These are phyloP conservation scores for Xerocomus potaroensis DNA, from an alignment of 768 basidiomycete genomes.

Conservation along the genomic window DNA sequence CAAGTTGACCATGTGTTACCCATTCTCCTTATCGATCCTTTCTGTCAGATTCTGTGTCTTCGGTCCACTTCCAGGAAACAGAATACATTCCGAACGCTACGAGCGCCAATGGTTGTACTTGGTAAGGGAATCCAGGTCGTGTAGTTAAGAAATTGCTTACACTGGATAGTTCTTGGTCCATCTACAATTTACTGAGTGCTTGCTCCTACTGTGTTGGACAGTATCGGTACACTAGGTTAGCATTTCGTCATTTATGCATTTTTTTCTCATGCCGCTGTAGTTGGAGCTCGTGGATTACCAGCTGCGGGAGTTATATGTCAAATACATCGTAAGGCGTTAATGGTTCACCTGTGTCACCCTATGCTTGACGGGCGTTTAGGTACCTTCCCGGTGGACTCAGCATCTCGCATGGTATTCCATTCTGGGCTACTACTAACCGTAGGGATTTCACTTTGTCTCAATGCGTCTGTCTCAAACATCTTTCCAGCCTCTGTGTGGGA, in stretches of 20 bases:
- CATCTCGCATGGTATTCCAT: slow-evolving; percentile 18
- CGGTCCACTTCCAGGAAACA: slow-evolving; percentile 13
- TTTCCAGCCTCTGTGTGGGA: slow-evolving; percentile 18
- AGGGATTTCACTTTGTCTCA: too few relatives aligned
- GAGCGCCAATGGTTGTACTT: slow-evolving; percentile 19
- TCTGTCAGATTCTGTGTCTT: slow-evolving; percentile 14
- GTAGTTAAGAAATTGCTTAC: neutral
- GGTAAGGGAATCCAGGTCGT: slow-evolving; percentile 10
- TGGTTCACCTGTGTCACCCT: neutral
- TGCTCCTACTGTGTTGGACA: slow-evolving; percentile 18
- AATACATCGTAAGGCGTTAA: slow-evolving; percentile 16
- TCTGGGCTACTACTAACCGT: slow-evolving; percentile 24
- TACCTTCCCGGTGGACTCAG: slow-evolving; percentile 19
- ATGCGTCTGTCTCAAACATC: too few relatives aligned
- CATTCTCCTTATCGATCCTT: neutral
- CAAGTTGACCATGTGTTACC: neutral
- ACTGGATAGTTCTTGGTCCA: slow-evolving; percentile 24
- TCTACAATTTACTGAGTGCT: slow-evolving; percentile 29
- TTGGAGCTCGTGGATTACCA: slow-evolving; percentile 18
- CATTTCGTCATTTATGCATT: neutral
- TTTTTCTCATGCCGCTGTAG: slow-evolving; percentile 11
- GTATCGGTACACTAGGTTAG: slow-evolving; percentile 14
- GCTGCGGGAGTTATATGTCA: slow-evolving; percentile 15
- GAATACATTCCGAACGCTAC: slow-evolving; percentile 17
- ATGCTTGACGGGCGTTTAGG: slow-evolving; percentile 7